These are phyloP conservation scores for Dalbergia oliveri DNA, from an alignment of 306 rosid species.

Conservation along the genomic window DNA sequence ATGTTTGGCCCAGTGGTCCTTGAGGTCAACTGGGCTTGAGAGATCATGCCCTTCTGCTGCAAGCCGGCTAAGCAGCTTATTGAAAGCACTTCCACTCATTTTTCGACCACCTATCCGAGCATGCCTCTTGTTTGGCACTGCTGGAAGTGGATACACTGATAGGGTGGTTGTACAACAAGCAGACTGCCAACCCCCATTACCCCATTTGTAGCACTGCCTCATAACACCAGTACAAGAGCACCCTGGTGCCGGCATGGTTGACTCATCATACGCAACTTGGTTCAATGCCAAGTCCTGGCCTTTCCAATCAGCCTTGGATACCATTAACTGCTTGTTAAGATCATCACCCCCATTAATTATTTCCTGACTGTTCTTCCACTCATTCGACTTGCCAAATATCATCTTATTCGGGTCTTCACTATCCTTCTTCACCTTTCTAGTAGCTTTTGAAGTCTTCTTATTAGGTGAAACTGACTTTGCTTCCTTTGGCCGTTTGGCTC, in stretches of 20 bases:
- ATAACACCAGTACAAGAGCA: constrained; percentile 90
- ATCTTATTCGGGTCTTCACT: constrained; percentile 77
- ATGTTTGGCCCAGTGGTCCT: constrained; percentile 97
- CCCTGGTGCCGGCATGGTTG: constrained; percentile 94
- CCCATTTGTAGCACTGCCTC: constrained; percentile 99
- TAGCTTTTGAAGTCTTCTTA: constrained; percentile 73
- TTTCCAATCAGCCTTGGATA: constrained; percentile 93
- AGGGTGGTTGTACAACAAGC: constrained; percentile 94
- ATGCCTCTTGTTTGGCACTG: constrained; percentile 97
- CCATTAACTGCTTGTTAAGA: constrained; percentile 69
- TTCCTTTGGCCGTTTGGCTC: constrained; percentile 78
- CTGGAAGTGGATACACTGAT: constrained; percentile 94
- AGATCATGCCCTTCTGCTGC: constrained; percentile 98
- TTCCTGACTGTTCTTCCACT: constrained; percentile 82
- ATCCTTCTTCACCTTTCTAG: constrained; percentile 79
- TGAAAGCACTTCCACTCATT: constrained; percentile 99
- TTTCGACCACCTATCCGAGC: constrained; percentile 95
- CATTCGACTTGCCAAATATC: constrained; percentile 72
- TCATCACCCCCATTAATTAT: constrained; percentile 76
- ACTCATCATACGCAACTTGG: constrained; percentile 89
- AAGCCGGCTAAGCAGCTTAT: constrained; percentile 90
- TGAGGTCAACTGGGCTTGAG: constrained; percentile 88
- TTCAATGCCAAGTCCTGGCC: constrained; percentile 90
- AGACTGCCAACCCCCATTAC: constrained; percentile 99
- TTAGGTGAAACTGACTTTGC: constrained; percentile 68